Evolutionary conservation across 495 filamentous ascomycete species (phyloP).

Genomic region (Penicillium antarcticum): DNA sequence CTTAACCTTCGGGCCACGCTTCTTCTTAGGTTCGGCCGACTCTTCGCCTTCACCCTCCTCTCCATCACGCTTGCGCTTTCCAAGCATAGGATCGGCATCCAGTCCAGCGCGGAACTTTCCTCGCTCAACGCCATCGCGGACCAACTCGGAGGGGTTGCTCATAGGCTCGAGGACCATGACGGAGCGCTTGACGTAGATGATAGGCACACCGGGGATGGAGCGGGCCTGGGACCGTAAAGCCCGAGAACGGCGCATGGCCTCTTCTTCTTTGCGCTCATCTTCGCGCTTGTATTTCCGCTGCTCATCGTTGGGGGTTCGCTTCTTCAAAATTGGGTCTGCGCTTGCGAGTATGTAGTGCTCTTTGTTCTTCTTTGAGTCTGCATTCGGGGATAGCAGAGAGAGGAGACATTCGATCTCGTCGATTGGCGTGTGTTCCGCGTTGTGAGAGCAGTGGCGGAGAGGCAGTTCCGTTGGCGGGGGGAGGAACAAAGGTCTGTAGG

Average conservation of each 20-base stretch:
- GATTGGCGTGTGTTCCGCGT: slow-evolving; percentile 74
- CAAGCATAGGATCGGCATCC: slow-evolving; percentile 39
- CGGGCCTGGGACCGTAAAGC: slow-evolving; percentile 33
- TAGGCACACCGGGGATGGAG: slow-evolving; percentile 66
- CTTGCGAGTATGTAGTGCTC: slow-evolving; percentile 87
- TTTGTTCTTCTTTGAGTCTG: slow-evolving; percentile 64
- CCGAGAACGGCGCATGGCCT: slow-evolving; percentile 32
- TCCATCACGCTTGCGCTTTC: slow-evolving; percentile 43
- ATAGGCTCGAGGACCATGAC: slow-evolving; percentile 93
- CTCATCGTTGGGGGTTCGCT: slow-evolving; percentile 19
- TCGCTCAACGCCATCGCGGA: slow-evolving; percentile 65
- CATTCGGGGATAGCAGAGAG: slow-evolving; percentile 72
- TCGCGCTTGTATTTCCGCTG: slow-evolving; percentile 27
- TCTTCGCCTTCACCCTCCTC: slow-evolving; percentile 17
- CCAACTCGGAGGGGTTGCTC: slow-evolving; percentile 58
- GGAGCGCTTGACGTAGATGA: slow-evolving; percentile 78
- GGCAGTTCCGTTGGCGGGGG: slow-evolving; percentile 59
- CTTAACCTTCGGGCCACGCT: slow-evolving; percentile 69
- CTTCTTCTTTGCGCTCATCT: slow-evolving; percentile 30
- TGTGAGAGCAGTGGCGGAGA: slow-evolving; percentile 84
- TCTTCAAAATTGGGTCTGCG: slow-evolving; percentile 39
- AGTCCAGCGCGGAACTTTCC: slow-evolving; percentile 74
- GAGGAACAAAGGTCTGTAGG: slow-evolving; percentile 38
- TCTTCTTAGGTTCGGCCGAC: slow-evolving; percentile 49
- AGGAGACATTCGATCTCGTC: slow-evolving; percentile 73